Conservation (phyloP, 306 rosid genomes). For the Elaeagnus macrophylla region DNA sequence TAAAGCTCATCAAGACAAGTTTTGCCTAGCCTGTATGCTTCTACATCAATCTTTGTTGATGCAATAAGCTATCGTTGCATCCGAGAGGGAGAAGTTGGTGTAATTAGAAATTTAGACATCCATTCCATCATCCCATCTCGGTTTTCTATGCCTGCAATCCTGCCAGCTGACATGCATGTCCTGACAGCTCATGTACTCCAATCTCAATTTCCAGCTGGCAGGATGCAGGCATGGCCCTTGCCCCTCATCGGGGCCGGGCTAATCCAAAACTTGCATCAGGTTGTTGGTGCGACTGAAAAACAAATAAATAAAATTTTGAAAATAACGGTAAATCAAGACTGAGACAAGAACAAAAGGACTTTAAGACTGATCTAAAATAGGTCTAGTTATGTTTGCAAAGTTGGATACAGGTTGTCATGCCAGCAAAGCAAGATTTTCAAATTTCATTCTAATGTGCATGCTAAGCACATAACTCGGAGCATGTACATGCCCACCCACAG, state of each 20-base stretch:
- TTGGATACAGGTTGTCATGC: too few relatives aligned
- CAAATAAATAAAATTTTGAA: not conserved
- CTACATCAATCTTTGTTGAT: conserved; percentile 32
- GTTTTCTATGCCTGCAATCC: conserved; percentile 87
- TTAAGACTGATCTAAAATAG: too few relatives aligned
- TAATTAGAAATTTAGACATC: conserved; percentile 16
- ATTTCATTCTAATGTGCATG: too few relatives aligned
- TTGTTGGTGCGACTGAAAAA: conserved; percentile 78
- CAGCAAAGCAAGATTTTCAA: too few relatives aligned
- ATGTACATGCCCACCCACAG: too few relatives aligned
- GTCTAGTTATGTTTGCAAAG: too few relatives aligned
- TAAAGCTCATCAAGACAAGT: conserved; percentile 6
- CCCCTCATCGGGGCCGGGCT: conserved; percentile 99
- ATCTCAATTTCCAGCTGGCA: conserved; percentile 38
- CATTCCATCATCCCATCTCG: conserved; percentile 49
- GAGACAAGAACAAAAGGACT: too few relatives aligned
- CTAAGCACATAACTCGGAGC: too few relatives aligned
- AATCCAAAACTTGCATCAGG: conserved; percentile 90
- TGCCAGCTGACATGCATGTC: conserved; percentile 36
- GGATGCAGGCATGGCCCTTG: conserved; percentile 96
- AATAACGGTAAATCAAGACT: too few relatives aligned
- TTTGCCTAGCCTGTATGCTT: conserved; percentile 25
- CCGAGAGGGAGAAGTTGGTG: conserved; percentile 52
- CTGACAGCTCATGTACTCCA: conserved; percentile 26
- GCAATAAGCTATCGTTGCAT: conserved; percentile 41